These are phyloP conservation scores for Exidia glandulosa DNA, from an alignment of 768 basidiomycete species.

Conservation along the genomic window DNA sequence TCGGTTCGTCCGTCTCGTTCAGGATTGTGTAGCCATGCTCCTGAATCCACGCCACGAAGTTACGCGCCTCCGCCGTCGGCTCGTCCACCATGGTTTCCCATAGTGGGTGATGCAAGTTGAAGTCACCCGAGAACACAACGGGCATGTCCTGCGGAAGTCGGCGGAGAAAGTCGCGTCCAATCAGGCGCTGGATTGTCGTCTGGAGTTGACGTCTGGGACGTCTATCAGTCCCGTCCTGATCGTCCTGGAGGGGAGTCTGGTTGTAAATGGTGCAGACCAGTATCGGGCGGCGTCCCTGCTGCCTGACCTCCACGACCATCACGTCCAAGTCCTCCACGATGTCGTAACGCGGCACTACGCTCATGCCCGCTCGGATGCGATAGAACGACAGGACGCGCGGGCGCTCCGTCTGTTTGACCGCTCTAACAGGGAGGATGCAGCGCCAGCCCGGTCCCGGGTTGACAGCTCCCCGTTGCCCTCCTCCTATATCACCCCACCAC, in stretches of 20 bases:
- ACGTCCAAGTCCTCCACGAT: neutral
- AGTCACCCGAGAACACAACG: conserved; percentile 15
- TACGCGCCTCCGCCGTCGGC: conserved; percentile 6
- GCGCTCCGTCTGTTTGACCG: neutral
- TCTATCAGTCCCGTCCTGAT: neutral
- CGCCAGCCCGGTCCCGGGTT: neutral
- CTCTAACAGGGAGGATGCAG: neutral
- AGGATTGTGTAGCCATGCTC: neutral
- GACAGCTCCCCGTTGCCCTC: neutral
- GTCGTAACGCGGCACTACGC: neutral
- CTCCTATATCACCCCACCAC: neutral
- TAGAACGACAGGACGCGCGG: neutral
- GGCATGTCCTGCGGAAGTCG: conserved; percentile 7
- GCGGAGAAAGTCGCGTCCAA: neutral
- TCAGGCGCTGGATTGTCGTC: neutral
- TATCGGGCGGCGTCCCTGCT: neutral
- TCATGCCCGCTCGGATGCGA: neutral
- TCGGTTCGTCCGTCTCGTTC: neutral
- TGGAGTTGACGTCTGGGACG: neutral
- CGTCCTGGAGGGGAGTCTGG: neutral
- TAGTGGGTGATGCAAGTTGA: conserved; percentile 15
- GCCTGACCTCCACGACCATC: neutral
- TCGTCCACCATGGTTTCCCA: neutral
- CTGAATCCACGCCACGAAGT: neutral
- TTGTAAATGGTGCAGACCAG: neutral